These are phyloP conservation scores for Acanthamoeba triangularis DNA, from an alignment of 208 protist genomes.

Conservation along the genomic window DNA sequence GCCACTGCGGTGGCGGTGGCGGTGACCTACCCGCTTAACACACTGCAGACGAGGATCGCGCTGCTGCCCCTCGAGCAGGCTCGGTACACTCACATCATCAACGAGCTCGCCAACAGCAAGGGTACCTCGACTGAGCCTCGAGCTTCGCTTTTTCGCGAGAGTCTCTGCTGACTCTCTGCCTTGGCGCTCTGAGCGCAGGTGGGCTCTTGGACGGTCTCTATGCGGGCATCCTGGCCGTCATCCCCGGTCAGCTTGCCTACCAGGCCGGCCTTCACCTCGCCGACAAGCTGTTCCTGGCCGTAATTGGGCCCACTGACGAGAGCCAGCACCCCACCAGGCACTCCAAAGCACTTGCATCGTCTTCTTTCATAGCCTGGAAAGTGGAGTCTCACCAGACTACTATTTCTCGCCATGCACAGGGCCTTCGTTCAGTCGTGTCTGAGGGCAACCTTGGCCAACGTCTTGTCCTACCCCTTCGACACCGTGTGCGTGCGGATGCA, in stretches of 20 bases:
- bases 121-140: not conserved
- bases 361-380: no score
- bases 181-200: not conserved
- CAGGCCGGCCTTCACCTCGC: not conserved
- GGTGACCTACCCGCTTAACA: constrained; percentile 32
- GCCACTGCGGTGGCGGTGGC: constrained; percentile 16
- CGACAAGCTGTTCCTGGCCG: not conserved
- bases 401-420: not conserved
- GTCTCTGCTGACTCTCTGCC: no score
- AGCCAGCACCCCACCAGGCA: constrained; percentile 12
- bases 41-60: not conserved
- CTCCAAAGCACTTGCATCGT: no score
- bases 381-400: no score
- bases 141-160: no score
- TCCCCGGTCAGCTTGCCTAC: constrained; percentile 10
- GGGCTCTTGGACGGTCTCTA: not conserved
- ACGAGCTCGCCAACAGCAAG: constrained; percentile 2
- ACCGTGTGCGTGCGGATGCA: constrained; percentile 38
- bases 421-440: constrained; percentile 14
- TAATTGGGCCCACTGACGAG: not conserved
- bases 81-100: not conserved
- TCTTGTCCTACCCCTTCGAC: constrained; percentile 33
- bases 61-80: not conserved
- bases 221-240: not conserved
- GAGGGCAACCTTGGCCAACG: not conserved